Base-by-base conservation (phyloP, 2,329 filamentous ascomycete genomes). In the Biscogniauxia sp. region DNA sequence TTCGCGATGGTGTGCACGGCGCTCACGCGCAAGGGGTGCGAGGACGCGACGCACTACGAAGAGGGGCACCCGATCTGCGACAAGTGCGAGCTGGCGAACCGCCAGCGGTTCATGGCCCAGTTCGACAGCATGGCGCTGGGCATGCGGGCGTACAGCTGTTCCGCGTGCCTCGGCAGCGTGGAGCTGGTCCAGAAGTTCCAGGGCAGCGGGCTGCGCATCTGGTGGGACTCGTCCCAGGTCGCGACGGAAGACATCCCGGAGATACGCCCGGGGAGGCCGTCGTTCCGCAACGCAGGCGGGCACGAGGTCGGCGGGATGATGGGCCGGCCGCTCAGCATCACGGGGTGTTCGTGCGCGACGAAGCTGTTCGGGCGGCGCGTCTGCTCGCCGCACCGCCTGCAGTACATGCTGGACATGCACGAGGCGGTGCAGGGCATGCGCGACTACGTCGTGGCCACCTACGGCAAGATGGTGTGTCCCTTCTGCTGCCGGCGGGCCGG, bases 361-460 rank as follows among this genome's bases (percentile, higher is more conserved):
- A 64, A 62, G 32, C 20, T 66, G 2, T 28, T 62, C 1, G 56
- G 58, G 2, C 37, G 64, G 17, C 54, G 59, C 4, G 53, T 66
- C 5, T 66, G 64, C 54, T 45, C n/a, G 5, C 56, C 64, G 13
- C 64, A 66, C 26, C 58, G 64, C 6, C 5, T 59, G 11, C 56
- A 60, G 19, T 54, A 66, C n/a, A 20, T 64, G 4, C 7, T 64
- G 1, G 26, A 61, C 5, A 59, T 64, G 19, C 15, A 59, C 4
- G 28, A 9, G 17, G 15, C 13, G 8, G n/a, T 19, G 11, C 3
- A 23, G 0, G 5, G 15, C 13, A 62, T 64, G 57, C 20, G 20
- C 5, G 20, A 20, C 3, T 65, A 64, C 23, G 6, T 28, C 23
- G 45, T 49, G 2, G 28, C 28, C 3, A 2, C 60, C 1, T 58